Percentiles rank a stretch among this genome's conserved stretches.
phyloP scores from a whole-genome alignment of 2,329 filamentous ascomycete genomes.

The Basipetospora sp. region DNA sequence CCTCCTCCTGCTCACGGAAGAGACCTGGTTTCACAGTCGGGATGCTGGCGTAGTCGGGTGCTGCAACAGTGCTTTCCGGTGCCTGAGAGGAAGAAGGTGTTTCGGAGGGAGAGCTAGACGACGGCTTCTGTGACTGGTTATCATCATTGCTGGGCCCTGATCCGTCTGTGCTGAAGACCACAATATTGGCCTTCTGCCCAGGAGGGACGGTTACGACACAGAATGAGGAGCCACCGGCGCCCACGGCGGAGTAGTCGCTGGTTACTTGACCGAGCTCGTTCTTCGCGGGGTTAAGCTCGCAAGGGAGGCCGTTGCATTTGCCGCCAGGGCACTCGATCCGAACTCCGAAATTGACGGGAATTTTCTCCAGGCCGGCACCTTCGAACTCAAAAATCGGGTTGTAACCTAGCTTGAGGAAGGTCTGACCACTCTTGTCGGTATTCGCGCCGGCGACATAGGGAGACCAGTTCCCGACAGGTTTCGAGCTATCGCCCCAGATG shows the following conservation, averaged over 20 bases:
- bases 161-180: slow-evolving; percentile 40
- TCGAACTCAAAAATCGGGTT: slow-evolving; percentile 64
- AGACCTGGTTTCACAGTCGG: slow-evolving; percentile 29
- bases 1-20: slow-evolving; percentile 37
- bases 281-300: slow-evolving; percentile 49
- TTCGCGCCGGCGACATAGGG: slow-evolving; percentile 67
- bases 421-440: slow-evolving; percentile 46
- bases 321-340: slow-evolving; percentile 53
- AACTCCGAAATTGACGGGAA: slow-evolving; percentile 50
- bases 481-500: slow-evolving; percentile 50
- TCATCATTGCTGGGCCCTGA: slow-evolving; percentile 17
- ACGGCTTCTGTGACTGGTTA: slow-evolving; percentile 13
- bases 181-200: slow-evolving; percentile 51
- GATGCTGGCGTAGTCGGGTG: slow-evolving; percentile 8
- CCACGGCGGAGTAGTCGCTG: slow-evolving; percentile 37
- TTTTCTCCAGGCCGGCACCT: slow-evolving; percentile 35
- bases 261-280: slow-evolving; percentile 42
- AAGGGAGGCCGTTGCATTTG: slow-evolving; percentile 59
- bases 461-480: slow-evolving; percentile 60
- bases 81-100: slow-evolving; percentile 9
- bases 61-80: slow-evolving; percentile 6
- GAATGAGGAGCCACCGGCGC: slow-evolving; percentile 55
- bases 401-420: slow-evolving; percentile 62
- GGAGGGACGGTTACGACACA: slow-evolving; percentile 63
- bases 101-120: slow-evolving; percentile 17